Evolutionary conservation across 163 green algal genomes (phyloP).

Genomic region (Picocystis sp.): DNA sequence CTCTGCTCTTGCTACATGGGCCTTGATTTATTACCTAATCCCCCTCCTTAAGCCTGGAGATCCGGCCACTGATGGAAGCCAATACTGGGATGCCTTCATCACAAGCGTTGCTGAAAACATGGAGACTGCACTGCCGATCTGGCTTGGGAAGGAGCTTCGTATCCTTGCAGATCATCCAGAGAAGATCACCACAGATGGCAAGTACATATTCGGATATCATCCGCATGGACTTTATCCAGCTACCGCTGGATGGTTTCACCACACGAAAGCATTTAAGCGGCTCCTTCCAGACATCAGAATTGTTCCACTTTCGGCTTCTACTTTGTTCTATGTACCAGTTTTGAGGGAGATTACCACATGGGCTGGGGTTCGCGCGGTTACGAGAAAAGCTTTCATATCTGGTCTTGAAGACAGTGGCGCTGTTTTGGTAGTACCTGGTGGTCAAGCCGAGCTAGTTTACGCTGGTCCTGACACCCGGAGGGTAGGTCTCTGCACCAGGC

Average conservation of each 20-base stretch:
- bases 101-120: too few relatives aligned
- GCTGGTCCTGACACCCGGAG: conserved; percentile 9
- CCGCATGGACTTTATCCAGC: conserved; percentile 61
- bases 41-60: too few relatives aligned
- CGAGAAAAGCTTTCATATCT: conserved; percentile 38
- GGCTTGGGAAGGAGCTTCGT: too few relatives aligned
- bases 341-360: conserved; percentile 46
- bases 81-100: too few relatives aligned
- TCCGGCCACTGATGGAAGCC: too few relatives aligned
- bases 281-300: conserved; percentile 32
- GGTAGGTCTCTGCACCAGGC: conserved; percentile 4
- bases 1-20: too few relatives aligned
- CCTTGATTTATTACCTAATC: too few relatives aligned
- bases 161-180: too few relatives aligned
- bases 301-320: conserved; percentile 41
- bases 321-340: conserved; percentile 45
- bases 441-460: conserved; percentile 66
- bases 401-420: conserved; percentile 38
- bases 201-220: conserved; percentile 58
- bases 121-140: too few relatives aligned
- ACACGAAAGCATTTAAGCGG: conserved; percentile 34
- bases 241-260: conserved; percentile 51
- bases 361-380: conserved; percentile 44
- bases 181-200: not conserved
- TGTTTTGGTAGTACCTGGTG: conserved; percentile 63